phyloP scores from a whole-genome alignment of 2,329 filamentous ascomycete genomes.

The Penicillium sp. region DNA sequence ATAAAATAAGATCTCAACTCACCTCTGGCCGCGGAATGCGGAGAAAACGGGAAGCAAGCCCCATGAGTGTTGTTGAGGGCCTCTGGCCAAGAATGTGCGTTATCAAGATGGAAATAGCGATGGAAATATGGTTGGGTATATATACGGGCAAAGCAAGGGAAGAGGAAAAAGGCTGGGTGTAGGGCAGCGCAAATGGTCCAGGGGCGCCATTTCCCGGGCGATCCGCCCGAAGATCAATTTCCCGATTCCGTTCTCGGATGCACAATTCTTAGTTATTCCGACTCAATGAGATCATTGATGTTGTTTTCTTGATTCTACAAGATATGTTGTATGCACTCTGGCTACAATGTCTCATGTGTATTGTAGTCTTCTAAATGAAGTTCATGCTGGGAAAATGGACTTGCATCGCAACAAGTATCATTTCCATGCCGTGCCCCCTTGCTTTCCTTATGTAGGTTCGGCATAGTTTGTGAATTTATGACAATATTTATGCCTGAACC shows the following conservation, averaged over 20 bases:
- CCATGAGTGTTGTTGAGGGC: constrained; percentile 29
- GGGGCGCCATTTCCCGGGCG: constrained; percentile 24
- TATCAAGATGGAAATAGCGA: constrained; percentile 4
- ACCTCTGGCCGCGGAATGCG: constrained; percentile 52
- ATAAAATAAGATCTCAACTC: constrained; percentile 11
- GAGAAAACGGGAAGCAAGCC: constrained; percentile 44
- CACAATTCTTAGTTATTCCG: neutral
- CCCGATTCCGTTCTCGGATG: constrained; percentile 3
- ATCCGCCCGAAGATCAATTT: constrained; percentile 25
- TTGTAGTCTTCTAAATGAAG: neutral
- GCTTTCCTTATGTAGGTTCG: neutral
- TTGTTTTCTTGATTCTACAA: neutral
- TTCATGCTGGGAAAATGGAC: neutral
- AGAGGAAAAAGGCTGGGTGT: constrained; percentile 19
- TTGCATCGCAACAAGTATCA: neutral
- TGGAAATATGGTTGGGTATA: constrained; percentile 11
- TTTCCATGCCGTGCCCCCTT: constrained; percentile 3
- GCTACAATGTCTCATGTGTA: neutral
- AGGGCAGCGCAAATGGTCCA: constrained; percentile 18
- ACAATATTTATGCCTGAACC: neutral
- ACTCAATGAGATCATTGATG: neutral
- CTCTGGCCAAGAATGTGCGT: constrained; percentile 9
- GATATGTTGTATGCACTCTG: neutral
- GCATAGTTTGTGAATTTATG: neutral
- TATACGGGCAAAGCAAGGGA: constrained; percentile 11